Conservation (phyloP, 352 stramenopile genomes). For the Phytophthora vignae region DNA sequence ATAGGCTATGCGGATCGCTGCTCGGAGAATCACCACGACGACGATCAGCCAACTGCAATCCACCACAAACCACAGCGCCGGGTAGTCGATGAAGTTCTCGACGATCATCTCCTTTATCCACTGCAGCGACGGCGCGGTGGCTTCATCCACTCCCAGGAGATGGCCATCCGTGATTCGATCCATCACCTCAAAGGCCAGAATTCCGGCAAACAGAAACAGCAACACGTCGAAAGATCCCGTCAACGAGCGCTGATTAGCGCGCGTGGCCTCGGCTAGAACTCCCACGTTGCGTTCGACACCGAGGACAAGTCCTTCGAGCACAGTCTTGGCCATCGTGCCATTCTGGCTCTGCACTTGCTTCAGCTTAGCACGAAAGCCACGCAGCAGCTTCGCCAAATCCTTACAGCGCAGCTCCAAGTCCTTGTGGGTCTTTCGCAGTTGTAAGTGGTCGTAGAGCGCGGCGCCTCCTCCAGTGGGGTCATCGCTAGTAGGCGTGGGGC, state of each 20-base stretch:
- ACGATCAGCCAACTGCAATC: constrained; percentile 57
- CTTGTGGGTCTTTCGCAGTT: constrained; percentile 86
- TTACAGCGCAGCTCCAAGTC: constrained; percentile 92
- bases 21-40: constrained; percentile 45
- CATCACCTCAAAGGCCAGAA: constrained; percentile 94
- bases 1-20: constrained; percentile 49
- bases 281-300: constrained; percentile 71
- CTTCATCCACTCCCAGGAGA: constrained; percentile 77
- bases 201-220: constrained; percentile 91
- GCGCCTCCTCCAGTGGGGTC: constrained; percentile 79
- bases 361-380: constrained; percentile 91
- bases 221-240: constrained; percentile 88
- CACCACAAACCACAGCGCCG: constrained; percentile 62
- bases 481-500: constrained; percentile 69
- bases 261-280: constrained; percentile 59
- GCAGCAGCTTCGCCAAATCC: constrained; percentile 94
- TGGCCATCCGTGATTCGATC: constrained; percentile 95
- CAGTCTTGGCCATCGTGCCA: constrained; percentile 76
- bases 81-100: constrained; percentile 45
- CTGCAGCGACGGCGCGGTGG: constrained; percentile 46
- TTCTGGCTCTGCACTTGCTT: constrained; percentile 88
- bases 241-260: constrained; percentile 75
- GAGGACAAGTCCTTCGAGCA: constrained; percentile 70
- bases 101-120: constrained; percentile 66
- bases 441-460: constrained; percentile 94